Conservation (phyloP, 2,329 filamentous ascomycete species). For the Cladosporium colombiae region DNA sequence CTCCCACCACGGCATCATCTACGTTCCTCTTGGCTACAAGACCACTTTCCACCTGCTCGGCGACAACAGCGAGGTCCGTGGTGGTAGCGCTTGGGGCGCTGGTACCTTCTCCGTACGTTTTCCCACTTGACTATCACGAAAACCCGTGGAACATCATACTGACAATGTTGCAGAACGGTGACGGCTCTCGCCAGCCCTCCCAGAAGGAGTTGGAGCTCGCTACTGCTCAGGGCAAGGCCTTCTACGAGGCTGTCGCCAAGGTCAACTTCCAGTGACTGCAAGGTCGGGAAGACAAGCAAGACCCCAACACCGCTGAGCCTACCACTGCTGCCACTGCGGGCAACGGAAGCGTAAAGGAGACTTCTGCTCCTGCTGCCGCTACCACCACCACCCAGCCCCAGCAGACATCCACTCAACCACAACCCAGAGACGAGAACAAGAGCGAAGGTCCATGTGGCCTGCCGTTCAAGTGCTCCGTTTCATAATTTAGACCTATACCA, state of each 20-base stretch:
- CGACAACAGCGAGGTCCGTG: constrained; percentile 77
- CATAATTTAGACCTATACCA: constrained; percentile 43
- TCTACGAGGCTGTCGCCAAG: constrained; percentile 77
- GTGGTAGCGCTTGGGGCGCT: constrained; percentile 88
- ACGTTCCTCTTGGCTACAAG: constrained; percentile 92
- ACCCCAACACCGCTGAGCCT: background rate
- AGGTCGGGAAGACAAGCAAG: constrained; percentile 50
- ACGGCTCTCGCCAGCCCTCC: constrained; percentile 82
- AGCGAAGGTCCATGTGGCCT: constrained; percentile 75
- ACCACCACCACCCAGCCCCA: constrained; percentile 28
- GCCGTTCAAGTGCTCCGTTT: constrained; percentile 71
- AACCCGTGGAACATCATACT: background rate
- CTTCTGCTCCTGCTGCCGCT: background rate
- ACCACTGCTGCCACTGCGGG: constrained; percentile 14
- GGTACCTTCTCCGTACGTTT: constrained; percentile 74
- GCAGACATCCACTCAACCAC: constrained; percentile 34
- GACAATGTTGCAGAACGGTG: constrained; percentile 42
- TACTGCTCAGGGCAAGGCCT: constrained; percentile 77
- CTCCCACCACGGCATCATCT: constrained; percentile 91
- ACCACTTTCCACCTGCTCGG: constrained; percentile 70
- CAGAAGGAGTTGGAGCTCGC: constrained; percentile 77
- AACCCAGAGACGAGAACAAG: constrained; percentile 47
- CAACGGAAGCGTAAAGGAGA: constrained; percentile 19
- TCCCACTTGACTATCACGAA: background rate
- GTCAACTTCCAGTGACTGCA: constrained; percentile 72